phyloP scores from a whole-genome alignment of 2,329 filamentous ascomycete genomes.

The Trichoderma brevicompactum region DNA sequence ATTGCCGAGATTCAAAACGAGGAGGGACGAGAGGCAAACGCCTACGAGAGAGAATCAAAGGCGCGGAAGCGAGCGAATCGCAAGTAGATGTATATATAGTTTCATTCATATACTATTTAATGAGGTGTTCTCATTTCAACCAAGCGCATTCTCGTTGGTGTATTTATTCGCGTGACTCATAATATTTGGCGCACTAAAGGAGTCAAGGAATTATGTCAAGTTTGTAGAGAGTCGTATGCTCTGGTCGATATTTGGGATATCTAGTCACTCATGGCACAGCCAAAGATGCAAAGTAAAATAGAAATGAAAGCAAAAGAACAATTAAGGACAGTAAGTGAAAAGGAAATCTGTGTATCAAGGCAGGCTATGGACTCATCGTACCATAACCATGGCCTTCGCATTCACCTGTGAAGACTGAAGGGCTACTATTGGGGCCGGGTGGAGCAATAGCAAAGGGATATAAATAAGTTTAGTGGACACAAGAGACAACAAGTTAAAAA shows the following conservation, averaged over 20 bases:
- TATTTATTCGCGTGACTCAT: neutral
- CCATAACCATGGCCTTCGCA: too few species aligned
- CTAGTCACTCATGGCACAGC: too few species aligned
- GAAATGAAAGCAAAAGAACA: neutral
- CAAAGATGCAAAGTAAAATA: too few species aligned
- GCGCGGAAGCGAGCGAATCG: conserved; percentile 66
- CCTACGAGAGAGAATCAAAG: conserved; percentile 85
- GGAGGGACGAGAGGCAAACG: conserved; percentile 84
- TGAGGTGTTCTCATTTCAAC: conserved; percentile 8
- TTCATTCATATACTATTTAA: conserved; percentile 10
- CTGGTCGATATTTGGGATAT: too few species aligned
- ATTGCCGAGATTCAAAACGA: conserved; percentile 95
- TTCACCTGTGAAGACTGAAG: too few species aligned
- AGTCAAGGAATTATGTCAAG: too few species aligned
- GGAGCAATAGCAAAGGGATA: neutral
- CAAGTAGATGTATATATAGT: conserved; percentile 23
- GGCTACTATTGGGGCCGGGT: too few species aligned
- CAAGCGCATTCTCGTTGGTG: neutral
- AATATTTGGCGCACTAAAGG: neutral
- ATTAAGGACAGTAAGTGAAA: too few species aligned
- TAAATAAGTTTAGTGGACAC: neutral
- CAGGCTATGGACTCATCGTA: too few species aligned
- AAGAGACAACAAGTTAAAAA: conserved; percentile 27
- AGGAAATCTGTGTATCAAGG: too few species aligned
- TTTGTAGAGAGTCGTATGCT: too few species aligned